Evolutionary conservation across 257 asterid genomes (phyloP).

Genomic region (Anisodus acutangulus): DNA sequence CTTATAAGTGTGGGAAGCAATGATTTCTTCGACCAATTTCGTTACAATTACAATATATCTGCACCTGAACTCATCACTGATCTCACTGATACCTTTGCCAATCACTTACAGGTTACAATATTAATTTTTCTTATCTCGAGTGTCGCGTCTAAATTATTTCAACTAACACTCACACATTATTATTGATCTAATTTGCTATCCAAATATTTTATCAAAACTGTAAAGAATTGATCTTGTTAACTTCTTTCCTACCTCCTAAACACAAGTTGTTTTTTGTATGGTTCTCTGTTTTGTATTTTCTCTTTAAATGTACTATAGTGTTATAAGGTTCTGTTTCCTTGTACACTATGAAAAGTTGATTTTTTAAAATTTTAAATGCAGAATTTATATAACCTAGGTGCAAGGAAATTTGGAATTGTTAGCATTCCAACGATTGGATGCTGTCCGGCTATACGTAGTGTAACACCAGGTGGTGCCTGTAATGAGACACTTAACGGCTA

Average conservation of each 20-base stretch:
- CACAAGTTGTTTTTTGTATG: neutral
- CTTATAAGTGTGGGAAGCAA: constrained; percentile 64
- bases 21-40: constrained; percentile 54
- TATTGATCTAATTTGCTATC: too few relatives aligned
- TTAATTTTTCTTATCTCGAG: neutral
- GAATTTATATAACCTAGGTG: constrained; percentile 61
- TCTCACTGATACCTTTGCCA: constrained; percentile 39
- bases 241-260: neutral
- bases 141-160: too few relatives aligned
- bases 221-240: too few relatives aligned
- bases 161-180: too few relatives aligned
- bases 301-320: too few relatives aligned
- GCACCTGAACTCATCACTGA: constrained; percentile 32
- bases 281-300: neutral
- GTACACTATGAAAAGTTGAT: neutral
- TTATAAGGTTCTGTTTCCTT: constrained; percentile 6
- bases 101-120: constrained; percentile 44
- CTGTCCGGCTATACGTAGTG: constrained; percentile 45
- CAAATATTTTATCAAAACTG: too few relatives aligned
- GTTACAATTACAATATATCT: constrained; percentile 29
- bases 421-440: constrained; percentile 58
- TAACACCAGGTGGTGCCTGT: constrained; percentile 40
- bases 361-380: constrained; percentile 16
- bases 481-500: constrained; percentile 40
- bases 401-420: constrained; percentile 60